Evolutionary conservation across 306 rosid species (phyloP), one percentile per base, ranked within the genome.

Genomic region (Cucurbita maxima): DNA sequence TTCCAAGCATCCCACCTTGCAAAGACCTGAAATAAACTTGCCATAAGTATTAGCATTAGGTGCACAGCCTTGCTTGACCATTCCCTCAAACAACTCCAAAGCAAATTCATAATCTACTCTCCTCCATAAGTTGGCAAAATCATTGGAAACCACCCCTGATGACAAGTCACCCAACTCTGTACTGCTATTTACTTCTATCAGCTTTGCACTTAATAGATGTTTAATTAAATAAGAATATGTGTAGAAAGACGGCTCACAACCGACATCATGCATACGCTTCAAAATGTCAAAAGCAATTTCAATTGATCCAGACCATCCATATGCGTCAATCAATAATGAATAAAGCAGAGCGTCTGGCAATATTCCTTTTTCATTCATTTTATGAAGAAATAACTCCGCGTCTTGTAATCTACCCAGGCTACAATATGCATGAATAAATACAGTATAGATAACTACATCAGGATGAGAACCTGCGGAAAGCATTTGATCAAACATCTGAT

Each of bases 351-450:
- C 75, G 77, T 92, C 96, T 8, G 87, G 87, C 37, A 81, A n/a
- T 66, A 86, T 75, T 81, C 92, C 88, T 69, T 86, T 86, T 25
- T 77, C 73, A 63, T 84, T 83, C 82, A 92, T 89, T 84, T 76
- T 82, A 72, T 58, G 74, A 82, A 88, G 54, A 77, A 85, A 44
- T 72, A 77, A 79, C 86, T 92, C 95, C 54, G 95, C 96, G 10
- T 92, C 89, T 81, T 80, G 72, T 72, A 89, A 71, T 79, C 90
- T 81, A 58, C 92, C 90, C 43, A 81, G 78, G 79, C 87, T 78
- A 78, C 97, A 92, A 82, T 81, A 86, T 58, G 95, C 87, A 81
- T 85, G 87, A 54, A 92, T 36, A 85, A 85, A 92, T 69, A 88
- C 78, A 71, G 95, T 88, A 72, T 88, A 88, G n/a, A 84, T 85